Conservation (phyloP, 1,284 basidiomycete genomes). For the Moniliophthora roreri region DNA sequence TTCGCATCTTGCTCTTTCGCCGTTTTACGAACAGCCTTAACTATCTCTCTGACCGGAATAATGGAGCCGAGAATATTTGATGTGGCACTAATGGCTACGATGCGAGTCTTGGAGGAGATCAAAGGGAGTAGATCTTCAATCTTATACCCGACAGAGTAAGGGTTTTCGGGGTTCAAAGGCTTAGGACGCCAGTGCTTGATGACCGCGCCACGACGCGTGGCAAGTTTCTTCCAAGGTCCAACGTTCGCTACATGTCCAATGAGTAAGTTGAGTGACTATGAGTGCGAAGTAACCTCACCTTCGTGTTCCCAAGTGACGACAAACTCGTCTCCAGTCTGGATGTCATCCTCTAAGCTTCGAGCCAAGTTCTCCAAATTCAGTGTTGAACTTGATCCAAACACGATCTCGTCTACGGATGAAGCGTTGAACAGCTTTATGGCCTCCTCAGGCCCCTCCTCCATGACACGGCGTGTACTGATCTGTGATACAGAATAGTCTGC, state of each 20-base stretch:
- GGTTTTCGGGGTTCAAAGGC: slow-evolving; percentile 51
- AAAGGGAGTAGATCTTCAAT: slow-evolving; percentile 62
- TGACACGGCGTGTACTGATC: slow-evolving; percentile 54
- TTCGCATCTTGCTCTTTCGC: slow-evolving; percentile 54
- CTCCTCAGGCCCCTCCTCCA: slow-evolving; percentile 46
- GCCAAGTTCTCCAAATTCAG: slow-evolving; percentile 65
- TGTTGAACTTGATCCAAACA: slow-evolving; percentile 69
- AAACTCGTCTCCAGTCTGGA: slow-evolving; percentile 65
- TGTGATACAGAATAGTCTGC: slow-evolving; percentile 62
- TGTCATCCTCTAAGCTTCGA: slow-evolving; percentile 52
- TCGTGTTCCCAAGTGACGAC: slow-evolving; percentile 79
- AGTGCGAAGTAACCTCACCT: slow-evolving; percentile 37
- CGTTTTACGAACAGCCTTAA: slow-evolving; percentile 47
- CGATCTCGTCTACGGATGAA: slow-evolving; percentile 56
- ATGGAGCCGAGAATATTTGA: slow-evolving; percentile 77
- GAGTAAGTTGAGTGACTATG: not conserved
- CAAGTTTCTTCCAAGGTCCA: slow-evolving; percentile 79
- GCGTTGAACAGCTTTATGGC: slow-evolving; percentile 68
- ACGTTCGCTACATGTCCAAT: slow-evolving; percentile 54
- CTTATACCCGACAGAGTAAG: slow-evolving; percentile 62
- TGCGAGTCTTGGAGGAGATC: slow-evolving; percentile 62
- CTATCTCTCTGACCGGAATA: slow-evolving; percentile 58
- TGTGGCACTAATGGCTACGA: slow-evolving; percentile 74
- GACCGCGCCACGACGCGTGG: slow-evolving; percentile 51
- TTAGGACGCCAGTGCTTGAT: slow-evolving; percentile 63